phyloP scores from a whole-genome alignment of 2,329 filamentous ascomycete genomes.

The Claviceps citrina region DNA sequence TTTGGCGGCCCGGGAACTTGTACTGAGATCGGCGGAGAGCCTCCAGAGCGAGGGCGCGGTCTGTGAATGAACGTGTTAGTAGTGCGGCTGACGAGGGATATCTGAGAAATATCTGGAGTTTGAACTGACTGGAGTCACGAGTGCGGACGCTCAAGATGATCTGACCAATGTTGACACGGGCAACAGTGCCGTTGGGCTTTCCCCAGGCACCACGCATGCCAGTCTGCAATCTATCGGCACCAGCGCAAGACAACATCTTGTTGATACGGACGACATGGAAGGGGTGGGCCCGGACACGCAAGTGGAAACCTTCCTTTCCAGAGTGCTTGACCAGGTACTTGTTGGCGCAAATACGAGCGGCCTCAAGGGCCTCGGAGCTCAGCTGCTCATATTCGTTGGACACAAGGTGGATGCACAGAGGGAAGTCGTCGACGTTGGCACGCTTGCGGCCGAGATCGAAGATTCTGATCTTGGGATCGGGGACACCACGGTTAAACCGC shows the following conservation, averaged over 20 bases:
- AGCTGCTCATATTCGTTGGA: slow-evolving; percentile 99
- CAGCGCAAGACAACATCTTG: slow-evolving; percentile 99
- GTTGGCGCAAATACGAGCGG: slow-evolving; percentile 99
- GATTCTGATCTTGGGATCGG: slow-evolving; percentile 76
- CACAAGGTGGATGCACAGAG: slow-evolving; percentile 95
- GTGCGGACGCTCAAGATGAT: slow-evolving; percentile 96
- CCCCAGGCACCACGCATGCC: slow-evolving; percentile 99
- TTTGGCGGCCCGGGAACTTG: slow-evolving; percentile 99
- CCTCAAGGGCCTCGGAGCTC: slow-evolving; percentile 98
- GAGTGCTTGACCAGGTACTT: slow-evolving; percentile 71
- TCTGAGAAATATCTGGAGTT: too few species aligned
- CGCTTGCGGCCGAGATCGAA: slow-evolving; percentile 98
- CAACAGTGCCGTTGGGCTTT: slow-evolving; percentile 97
- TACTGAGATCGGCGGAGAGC: slow-evolving; percentile 98
- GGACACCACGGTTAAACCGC: slow-evolving; percentile 99
- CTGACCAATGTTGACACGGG: slow-evolving; percentile 99
- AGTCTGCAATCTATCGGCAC: slow-evolving; percentile 99
- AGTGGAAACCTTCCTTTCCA: slow-evolving; percentile 61
- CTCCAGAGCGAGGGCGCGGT: slow-evolving; percentile 89
- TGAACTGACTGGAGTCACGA: slow-evolving; percentile 69
- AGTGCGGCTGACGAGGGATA: not conserved
- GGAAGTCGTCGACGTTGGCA: slow-evolving; percentile 98
- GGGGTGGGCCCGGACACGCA: slow-evolving; percentile 78
- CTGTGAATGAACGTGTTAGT: slow-evolving; percentile 22
- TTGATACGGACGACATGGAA: slow-evolving; percentile 99